Conservation (phyloP, 495 filamentous ascomycete species). For the Tuber calosporum region DNA sequence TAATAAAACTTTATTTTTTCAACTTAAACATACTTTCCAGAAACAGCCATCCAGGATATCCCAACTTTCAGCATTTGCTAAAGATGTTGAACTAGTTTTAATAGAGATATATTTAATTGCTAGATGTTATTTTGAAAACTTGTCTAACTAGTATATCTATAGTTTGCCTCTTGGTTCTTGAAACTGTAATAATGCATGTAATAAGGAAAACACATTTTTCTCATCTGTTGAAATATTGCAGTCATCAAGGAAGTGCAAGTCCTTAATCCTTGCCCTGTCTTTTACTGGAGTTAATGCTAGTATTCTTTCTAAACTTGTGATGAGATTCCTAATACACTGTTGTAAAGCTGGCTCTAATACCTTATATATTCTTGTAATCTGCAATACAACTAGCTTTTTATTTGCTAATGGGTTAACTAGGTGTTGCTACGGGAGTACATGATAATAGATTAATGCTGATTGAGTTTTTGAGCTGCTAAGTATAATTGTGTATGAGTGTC, state of each 20-base stretch:
- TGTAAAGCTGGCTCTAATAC: not conserved
- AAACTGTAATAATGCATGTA: not conserved
- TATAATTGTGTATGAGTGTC: not conserved
- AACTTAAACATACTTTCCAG: not conserved
- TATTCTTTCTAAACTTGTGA: not conserved
- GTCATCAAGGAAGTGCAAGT: slow-evolving; percentile 13
- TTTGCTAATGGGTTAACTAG: not conserved
- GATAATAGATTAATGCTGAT: slow-evolving; percentile 10
- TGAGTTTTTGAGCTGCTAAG: not conserved
- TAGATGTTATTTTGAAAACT: not conserved
- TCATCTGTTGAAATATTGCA: slow-evolving; percentile 9
- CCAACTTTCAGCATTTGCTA: slow-evolving; percentile 12
- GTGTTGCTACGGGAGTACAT: not conserved
- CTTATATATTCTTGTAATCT: slow-evolving; percentile 1
- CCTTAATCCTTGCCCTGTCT: slow-evolving; percentile 4
- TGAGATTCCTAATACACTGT: not conserved
- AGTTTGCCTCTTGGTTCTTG: not conserved
- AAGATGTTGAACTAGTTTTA: slow-evolving; percentile 9
- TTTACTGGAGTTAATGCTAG: not conserved
- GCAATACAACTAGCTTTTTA: slow-evolving; percentile 5
- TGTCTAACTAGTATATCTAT: not conserved
- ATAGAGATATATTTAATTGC: not conserved
- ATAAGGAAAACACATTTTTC: not conserved
- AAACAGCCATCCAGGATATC: slow-evolving; percentile 18
- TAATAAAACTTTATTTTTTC: not conserved